phyloP scores from a whole-genome alignment of 371 early-diverging fungal species.

The Edhazardia aedis region DNA sequence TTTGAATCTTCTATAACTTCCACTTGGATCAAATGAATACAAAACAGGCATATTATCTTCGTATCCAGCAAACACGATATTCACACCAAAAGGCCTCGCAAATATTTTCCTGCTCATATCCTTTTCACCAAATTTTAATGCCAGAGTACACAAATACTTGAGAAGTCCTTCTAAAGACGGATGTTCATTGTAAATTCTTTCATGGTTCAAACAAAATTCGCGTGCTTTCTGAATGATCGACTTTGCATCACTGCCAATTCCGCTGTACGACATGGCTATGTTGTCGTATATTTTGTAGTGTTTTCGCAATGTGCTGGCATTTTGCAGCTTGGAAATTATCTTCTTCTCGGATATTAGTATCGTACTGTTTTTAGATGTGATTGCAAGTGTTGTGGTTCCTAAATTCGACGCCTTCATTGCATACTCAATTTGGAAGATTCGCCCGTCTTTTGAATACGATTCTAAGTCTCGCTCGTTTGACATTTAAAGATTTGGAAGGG shows the following conservation, averaged over 20 bases:
- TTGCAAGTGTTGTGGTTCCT: conserved; percentile 45
- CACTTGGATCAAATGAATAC: conserved; percentile 44
- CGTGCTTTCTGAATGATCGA: conserved; percentile 35
- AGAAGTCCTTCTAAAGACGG: conserved; percentile 31
- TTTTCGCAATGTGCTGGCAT: conserved; percentile 35
- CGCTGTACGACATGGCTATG: conserved; percentile 35
- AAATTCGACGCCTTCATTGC: conserved; percentile 47
- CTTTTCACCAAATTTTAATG: conserved; percentile 43
- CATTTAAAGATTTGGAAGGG: no score
- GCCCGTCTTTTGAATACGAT: conserved; percentile 45
- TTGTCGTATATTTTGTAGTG: conserved; percentile 42
- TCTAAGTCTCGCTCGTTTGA: conserved; percentile 23
- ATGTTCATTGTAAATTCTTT: conserved; percentile 31
- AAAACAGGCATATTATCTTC: conserved; percentile 40
- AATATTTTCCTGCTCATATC: conserved; percentile 41
- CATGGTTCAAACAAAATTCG: conserved; percentile 30
- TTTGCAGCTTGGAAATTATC: conserved; percentile 34
- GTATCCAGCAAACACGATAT: conserved; percentile 29
- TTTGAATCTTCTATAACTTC: conserved; percentile 37
- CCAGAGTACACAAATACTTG: conserved; percentile 30
- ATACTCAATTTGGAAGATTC: conserved; percentile 47
- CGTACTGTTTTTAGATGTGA: conserved; percentile 28
- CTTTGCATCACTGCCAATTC: conserved; percentile 43
- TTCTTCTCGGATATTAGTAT: conserved; percentile 46
- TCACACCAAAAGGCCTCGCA: conserved; percentile 46